Evolutionary conservation across 2,329 filamentous ascomycete species (phyloP), one percentile per base, ranked within the genome.

Genomic region (Westerdykella sp.): DNA sequence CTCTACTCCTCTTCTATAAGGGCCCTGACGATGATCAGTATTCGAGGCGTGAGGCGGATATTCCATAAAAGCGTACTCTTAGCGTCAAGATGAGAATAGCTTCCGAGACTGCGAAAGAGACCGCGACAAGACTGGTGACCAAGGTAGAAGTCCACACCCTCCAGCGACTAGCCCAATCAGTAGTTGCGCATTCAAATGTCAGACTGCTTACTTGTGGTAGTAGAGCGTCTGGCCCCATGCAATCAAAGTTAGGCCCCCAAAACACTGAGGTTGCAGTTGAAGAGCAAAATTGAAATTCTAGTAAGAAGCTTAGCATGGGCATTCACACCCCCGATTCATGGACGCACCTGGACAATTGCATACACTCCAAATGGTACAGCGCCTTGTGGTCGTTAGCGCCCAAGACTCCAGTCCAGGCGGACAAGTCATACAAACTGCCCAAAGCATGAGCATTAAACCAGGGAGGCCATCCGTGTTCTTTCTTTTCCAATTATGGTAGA

Each of bases 381-480:
- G 14, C 61, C 63, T 28, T 28, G 7, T 64, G 40, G n/a, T 6
- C 10, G 16, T 35, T 14, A 35, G n/a, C 32, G n/a, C 7, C 36
- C 43, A 37, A 45, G 47, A 12, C 21, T 28, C 5, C 14, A 22
- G 13, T 11, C 12, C 10, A 15, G 9, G 35, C 11, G 13, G 12
- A 15, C 6, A 13, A 14, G 34, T 15, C 38, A 50, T 59, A 73
- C 78, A 79, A 25, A 72, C 56, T n/a, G 76, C 78, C 79, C 80
- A 84, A 1, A 83, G 60, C 48, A 83, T 76, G 69, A 83, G 75
- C 79, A 83, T 83, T 15, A 63, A 53, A 0, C 70, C 72, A 0
- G 80, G 80, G 2, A 83, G 63, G 2, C 80, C 80, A 32, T 82
- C 78, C 0, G 79, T 83, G 46, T 72, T 74, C 56, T 83, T 82